Conservation (phyloP, 129 eudicot genomes). For the Ambrosia artemisiifolia region DNA sequence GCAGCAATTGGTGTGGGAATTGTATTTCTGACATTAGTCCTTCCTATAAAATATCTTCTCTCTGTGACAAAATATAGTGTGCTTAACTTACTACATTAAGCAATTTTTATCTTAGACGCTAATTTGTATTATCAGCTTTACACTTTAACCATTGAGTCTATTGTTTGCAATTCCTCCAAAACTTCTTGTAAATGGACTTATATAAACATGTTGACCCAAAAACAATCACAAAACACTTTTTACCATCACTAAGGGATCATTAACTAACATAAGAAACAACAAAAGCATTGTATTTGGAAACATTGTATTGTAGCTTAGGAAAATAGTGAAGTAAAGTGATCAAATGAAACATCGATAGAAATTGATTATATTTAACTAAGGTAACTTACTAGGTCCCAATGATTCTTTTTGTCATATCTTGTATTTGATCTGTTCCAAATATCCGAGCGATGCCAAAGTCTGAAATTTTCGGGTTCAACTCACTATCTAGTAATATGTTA, state of each 20-base stretch:
- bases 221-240: no score
- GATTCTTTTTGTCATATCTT: conserved; percentile 50
- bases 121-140: no score
- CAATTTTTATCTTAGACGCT: no score
- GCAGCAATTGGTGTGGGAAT: not conserved
- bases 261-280: not conserved
- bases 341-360: not conserved
- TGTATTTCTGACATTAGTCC: not conserved
- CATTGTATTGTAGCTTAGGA: not conserved
- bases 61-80: not conserved
- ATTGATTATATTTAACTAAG: not conserved
- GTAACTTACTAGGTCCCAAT: conserved; percentile 48
- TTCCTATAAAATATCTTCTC: not conserved
- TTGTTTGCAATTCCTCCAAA: no score
- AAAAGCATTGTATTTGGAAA: not conserved
- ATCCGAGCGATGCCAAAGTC: conserved; percentile 65
- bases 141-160: no score
- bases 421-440: conserved; percentile 35
- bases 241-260: not conserved
- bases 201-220: no score
- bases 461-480: conserved; percentile 56
- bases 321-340: not conserved
- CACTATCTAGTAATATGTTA: conserved; percentile 53
- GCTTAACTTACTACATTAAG: no score
- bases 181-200: no score